Percentiles rank a stretch among this genome's conserved stretches.
Evolutionary conservation across 805 yeast species (phyloP).

Genomic region (Wickerhamomyces rabaulensis): DNA sequence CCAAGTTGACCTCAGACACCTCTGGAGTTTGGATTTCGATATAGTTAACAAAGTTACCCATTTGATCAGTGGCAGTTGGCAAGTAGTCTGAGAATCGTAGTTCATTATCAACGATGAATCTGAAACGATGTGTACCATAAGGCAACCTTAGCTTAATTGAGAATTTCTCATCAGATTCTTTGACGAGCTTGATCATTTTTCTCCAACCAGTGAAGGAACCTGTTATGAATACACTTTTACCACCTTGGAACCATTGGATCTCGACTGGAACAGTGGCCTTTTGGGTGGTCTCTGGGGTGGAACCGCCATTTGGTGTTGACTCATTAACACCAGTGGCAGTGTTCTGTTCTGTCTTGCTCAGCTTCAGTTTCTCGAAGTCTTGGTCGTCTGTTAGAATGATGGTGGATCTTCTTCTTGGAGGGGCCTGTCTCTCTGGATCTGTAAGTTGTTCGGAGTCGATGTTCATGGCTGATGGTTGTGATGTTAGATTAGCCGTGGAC

Average conservation of each 20-base stretch:
- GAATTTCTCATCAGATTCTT: conserved; percentile 48
- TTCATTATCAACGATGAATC: conserved; percentile 93
- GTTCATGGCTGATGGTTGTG: conserved; percentile 22
- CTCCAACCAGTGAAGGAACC: conserved; percentile 99
- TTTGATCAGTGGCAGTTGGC: conserved; percentile 96
- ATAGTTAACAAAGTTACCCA: conserved; percentile 93
- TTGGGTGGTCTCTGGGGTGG: conserved; percentile 1
- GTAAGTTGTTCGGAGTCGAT: conserved; percentile 12
- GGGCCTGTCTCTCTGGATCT: conserved; percentile 2
- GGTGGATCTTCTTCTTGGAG: conserved; percentile 59
- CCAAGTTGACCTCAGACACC: conserved; percentile 31
- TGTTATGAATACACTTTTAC: conserved; percentile 88
- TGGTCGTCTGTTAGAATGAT: conserved; percentile 65
- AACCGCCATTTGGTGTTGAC: conserved; percentile 3
- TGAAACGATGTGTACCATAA: conserved; percentile 86
- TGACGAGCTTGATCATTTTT: conserved; percentile 85
- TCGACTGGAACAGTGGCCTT: conserved; percentile 42
- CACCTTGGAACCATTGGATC: conserved; percentile 95
- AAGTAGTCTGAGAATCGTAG: conserved; percentile 79
- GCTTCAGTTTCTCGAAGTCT: conserved; percentile 47
- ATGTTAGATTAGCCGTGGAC: conserved; percentile 17
- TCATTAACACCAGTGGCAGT: not conserved
- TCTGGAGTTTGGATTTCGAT: conserved; percentile 54
- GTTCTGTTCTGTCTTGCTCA: conserved; percentile 27
- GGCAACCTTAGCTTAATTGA: conserved; percentile 74